Evolutionary conservation across 768 basidiomycete genomes (phyloP), one percentile per base, ranked within the genome.

Genomic region (Lactarius pseudohatsudake): DNA sequence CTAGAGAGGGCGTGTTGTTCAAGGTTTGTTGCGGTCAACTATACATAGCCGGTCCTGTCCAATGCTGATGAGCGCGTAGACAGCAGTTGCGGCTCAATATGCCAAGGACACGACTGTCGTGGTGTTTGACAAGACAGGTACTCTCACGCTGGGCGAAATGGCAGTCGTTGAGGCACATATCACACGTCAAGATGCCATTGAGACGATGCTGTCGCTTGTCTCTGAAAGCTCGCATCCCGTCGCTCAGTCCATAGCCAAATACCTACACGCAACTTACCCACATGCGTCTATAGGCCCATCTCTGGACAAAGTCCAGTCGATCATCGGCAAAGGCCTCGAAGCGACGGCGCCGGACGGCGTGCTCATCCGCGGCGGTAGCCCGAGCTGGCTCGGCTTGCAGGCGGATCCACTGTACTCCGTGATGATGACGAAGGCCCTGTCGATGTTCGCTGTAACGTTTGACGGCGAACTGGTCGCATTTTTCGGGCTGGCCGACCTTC

Each of bases 61-160:
- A 15, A 20, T 57, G 13, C 40, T 65, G 11, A 61, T 34, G 18
- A 45, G 11, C 43, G 28, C 34, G 13, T 56, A 71, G 70, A 67
- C 70, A 2, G 61, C 63, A 9, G 50, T 22, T 20, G 57, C 63
- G 2, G 45, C 70, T 16, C 69, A 71, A 34, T 28, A 64, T 5
- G 65, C 59, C 13, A 67, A 78, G n/a, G 73, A 77, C 55, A 74
- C 82, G 61, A 75, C 78, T 40, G 76, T 78, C 59, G 78, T 82
- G 36, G 83, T 81, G 2, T 82, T 86, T 64, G 86, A 87, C 75
- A 87, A 87, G 77, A 86, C 85, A 0, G 85, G 85, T 0, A 86
- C 85, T 16, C 75, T 86, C 59, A 84, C 85, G 1, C 68, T 74
- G 56, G 82, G 82, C 13, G 70, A 77, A 60, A 76, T 81, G 34